Base-by-base conservation (phyloP, 495 filamentous ascomycete species). In the Acidomyces sp. region DNA sequence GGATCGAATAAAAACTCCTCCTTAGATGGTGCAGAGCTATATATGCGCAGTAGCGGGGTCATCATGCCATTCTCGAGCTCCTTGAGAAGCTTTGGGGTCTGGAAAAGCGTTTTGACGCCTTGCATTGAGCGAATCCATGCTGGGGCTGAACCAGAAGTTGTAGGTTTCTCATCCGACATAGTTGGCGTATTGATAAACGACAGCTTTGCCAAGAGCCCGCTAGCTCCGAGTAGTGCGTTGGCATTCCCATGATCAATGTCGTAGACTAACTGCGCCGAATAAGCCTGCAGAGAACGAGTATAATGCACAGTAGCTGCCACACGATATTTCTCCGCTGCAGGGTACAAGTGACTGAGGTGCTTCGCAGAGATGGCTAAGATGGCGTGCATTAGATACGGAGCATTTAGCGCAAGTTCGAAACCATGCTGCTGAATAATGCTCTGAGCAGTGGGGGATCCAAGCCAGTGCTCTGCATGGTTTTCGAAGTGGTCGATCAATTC, bases 401-500 rank as follows among this genome's bases (percentile, higher is more conserved):
- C 37, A 1, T 47, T 13, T 9, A 51, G 5, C 4, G 26, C 41
- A 21, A 51, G 3, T 4, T 20, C 13, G 17, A 51, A 22, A 21
- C 29, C 43, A 21, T 51, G 43, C 7, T 7, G 23, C 20, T 51
- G 48, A 18, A 51, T 39, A 13, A 43, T 31, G 3, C 23, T 29
- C 37, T 51, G 48, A 22, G 15, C 22, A 17, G 16, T 15, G 16
- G 36, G 21, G 1, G 43, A 37, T 2, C 48, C 48, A 7, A 51
- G 27, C 48, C 48, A 51, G 10, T 29, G 43, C 6, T 39, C 20
- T 1, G 39, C 17, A 13, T 28, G 16, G 26, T 37, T 25, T 4
- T 43, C 7, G 43, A 46, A 46, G 34, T 51, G 48, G 38, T 46
- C 43, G n/a, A 51, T 13, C 34, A 51, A 32, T 20, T 46, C 34